These are phyloP conservation scores for Taphrina pruni DNA, from an alignment of 1,139 yeast genomes.

Conservation along the genomic window DNA sequence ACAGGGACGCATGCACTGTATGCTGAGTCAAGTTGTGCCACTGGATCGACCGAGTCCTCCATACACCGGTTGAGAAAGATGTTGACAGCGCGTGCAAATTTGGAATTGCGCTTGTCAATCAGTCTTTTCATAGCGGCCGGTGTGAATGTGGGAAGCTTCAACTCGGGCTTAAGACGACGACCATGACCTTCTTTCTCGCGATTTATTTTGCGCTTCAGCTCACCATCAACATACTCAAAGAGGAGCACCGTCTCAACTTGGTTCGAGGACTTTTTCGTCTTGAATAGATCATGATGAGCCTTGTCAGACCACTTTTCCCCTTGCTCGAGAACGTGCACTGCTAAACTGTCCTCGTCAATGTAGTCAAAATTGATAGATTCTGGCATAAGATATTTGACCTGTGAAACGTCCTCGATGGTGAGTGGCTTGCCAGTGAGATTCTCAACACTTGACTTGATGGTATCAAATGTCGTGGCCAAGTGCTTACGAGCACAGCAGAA, in stretches of 20 bases:
- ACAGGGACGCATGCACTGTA: slow-evolving; percentile 59
- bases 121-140: slow-evolving; percentile 63
- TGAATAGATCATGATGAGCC: slow-evolving; percentile 34
- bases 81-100: slow-evolving; percentile 59
- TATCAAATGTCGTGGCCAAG: slow-evolving; percentile 59
- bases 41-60: slow-evolving; percentile 50
- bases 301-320: slow-evolving; percentile 45
- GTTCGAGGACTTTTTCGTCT: slow-evolving; percentile 39
- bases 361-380: slow-evolving; percentile 72
- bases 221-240: slow-evolving; percentile 80
- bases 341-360: slow-evolving; percentile 55
- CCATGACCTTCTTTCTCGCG: slow-evolving; percentile 48
- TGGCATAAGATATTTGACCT: slow-evolving; percentile 68
- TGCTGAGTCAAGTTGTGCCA: slow-evolving; percentile 54
- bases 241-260: slow-evolving; percentile 56
- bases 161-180: slow-evolving; percentile 48
- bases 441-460: slow-evolving; percentile 59
- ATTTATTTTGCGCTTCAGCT: slow-evolving; percentile 54
- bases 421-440: slow-evolving; percentile 46
- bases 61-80: slow-evolving; percentile 54
- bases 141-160: slow-evolving; percentile 57
- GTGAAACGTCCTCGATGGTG: slow-evolving; percentile 62
- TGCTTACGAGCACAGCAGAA: slow-evolving; percentile 63
- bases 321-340: slow-evolving; percentile 34
- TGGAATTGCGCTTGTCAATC: slow-evolving; percentile 64